Evolutionary conservation across 2,329 filamentous ascomycete genomes (phyloP), one percentile per base, ranked within the genome.

Genomic region (Sclerotinia sclerotiorum): DNA sequence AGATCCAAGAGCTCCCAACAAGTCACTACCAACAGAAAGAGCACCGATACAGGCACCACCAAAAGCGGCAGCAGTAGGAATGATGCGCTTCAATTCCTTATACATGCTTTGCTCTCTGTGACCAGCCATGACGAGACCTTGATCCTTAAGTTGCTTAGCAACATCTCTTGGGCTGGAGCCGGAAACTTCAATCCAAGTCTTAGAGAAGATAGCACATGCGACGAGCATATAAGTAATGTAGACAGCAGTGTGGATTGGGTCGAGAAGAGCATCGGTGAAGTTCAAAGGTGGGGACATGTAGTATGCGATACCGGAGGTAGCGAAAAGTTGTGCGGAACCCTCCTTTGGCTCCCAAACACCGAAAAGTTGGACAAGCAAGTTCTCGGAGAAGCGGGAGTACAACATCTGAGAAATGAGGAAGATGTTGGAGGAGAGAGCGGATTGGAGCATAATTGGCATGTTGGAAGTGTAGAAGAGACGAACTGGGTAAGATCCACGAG

Each of bases 401-500:
- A 99, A 89, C 94, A 98, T 98, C 86, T 99, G 95, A 80, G 91
- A 95, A 84, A 99, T 93, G 73, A 99, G 85, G 89, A 99, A 99
- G 83, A 99, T 88, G 87, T 99, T 99, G 86, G 94, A 97, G 74
- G 93, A 97, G 75, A 99, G 88, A 76, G 95, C 95, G 60, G 94
- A 98, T 85, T 99, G 96, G 81, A 99, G 87, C 95, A 99, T 99
- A 84, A 99, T 99, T 79, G 95, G 95, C 96, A 99, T 99, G 90
- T 99, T 99, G 81, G 94, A 97, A 79, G 95, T 99, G 85, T 99
- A 99, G 89, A 99, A 99, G 70, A 99, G 92, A 79, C 96, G 94
- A 81, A 99, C 89, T 77, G 95, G 95, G 88, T 98, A 99, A 52
- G 94, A 97, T 78, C 94, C 96, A 78, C 95, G 94, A 80, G 97